Percentiles rank a stretch among this genome's conserved stretches.
phyloP scores from a whole-genome alignment of 129 eudicot genomes.

The Dittrichia graveolens region DNA sequence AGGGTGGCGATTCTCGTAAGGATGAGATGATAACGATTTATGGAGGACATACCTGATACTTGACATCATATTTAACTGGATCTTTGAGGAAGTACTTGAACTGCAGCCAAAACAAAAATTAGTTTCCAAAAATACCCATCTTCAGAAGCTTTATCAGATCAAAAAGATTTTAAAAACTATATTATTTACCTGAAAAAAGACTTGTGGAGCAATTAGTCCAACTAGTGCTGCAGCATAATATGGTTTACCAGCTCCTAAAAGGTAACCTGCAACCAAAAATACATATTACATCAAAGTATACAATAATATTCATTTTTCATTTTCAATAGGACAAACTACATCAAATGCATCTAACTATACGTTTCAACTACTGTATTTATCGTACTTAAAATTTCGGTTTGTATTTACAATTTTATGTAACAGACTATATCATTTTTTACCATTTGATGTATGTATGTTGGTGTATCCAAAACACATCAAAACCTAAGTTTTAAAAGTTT shows the following conservation, averaged over 20 bases:
- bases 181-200: conserved; percentile 70
- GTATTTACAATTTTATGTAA: too few species aligned
- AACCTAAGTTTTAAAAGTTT: too few species aligned
- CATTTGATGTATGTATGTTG: too few species aligned
- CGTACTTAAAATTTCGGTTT: too few species aligned
- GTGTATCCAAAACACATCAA: too few species aligned
- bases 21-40: conserved; percentile 16
- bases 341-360: too few species aligned
- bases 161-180: conserved; percentile 2
- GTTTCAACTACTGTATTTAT: too few species aligned
- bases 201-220: conserved; percentile 76
- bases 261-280: conserved; percentile 65
- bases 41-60: conserved; percentile 75
- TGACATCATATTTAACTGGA: conserved; percentile 93
- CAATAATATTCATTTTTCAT: background rate
- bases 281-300: background rate
- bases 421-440: too few species aligned
- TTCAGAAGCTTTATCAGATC: background rate
- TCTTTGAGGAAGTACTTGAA: conserved; percentile 95
- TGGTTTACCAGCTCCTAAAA: conserved; percentile 79
- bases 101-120: conserved; percentile 42
- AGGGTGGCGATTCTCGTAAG: background rate
- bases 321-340: too few species aligned
- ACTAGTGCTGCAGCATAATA: conserved; percentile 75
- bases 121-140: conserved; percentile 11